These are phyloP conservation scores for Oryza officinalis DNA, from an alignment of 176 grass and related monocot species.

Conservation along the genomic window DNA sequence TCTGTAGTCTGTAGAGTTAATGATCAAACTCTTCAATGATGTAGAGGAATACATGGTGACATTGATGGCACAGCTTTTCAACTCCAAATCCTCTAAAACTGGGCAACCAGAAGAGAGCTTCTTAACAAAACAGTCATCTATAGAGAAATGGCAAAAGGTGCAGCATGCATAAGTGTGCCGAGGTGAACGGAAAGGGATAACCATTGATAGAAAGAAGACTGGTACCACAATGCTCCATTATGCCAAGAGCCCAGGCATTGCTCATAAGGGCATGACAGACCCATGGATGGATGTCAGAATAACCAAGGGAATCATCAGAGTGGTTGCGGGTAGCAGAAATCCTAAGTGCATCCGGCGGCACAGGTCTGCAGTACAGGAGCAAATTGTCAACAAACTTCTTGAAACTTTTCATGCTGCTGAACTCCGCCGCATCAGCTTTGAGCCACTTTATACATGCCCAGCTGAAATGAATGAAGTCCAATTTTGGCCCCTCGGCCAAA, in stretches of 20 bases:
- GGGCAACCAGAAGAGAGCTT: slow-evolving; percentile 26
- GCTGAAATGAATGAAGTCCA: too few species aligned
- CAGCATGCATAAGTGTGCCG: neutral
- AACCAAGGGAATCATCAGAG: too few species aligned
- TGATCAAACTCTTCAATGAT: neutral
- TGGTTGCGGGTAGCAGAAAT: too few species aligned
- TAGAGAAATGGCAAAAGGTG: too few species aligned
- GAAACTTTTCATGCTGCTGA: too few species aligned
- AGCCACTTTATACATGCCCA: too few species aligned
- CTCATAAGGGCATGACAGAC: slow-evolving; percentile 15
- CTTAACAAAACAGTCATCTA: slow-evolving; percentile 28
- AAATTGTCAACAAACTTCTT: too few species aligned
- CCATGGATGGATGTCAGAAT: slow-evolving; percentile 13
- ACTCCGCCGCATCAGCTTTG: too few species aligned
- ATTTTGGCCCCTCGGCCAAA: too few species aligned
- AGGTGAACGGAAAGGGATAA: slow-evolving; percentile 3
- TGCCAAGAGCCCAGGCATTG: slow-evolving; percentile 18
- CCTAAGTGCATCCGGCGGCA: too few species aligned
- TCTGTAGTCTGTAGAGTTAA: too few species aligned
- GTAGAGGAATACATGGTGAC: neutral
- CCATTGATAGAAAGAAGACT: neutral
- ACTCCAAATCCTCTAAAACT: neutral
- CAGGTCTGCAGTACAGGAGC: too few species aligned
- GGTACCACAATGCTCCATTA: neutral
- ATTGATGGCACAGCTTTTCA: slow-evolving; percentile 17